Percentiles rank a stretch among this genome's conserved stretches.
phyloP scores from a whole-genome alignment of 2,329 filamentous ascomycete species.

The Raffaelea albimanens region DNA sequence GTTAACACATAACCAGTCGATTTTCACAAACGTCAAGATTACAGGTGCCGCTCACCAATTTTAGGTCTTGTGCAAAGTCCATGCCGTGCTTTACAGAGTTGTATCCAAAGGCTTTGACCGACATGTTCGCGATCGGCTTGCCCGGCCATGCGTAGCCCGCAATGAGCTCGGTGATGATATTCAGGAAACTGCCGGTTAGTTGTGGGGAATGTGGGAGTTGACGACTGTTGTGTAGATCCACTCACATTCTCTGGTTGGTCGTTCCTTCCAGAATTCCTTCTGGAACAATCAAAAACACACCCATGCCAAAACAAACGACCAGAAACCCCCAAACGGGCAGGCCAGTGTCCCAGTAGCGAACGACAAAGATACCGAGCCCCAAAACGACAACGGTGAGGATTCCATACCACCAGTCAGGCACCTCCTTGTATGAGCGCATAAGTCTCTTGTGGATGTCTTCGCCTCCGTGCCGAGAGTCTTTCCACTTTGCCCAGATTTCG shows the following conservation, averaged over 20 bases:
- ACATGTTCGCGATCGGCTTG: conserved; percentile 36
- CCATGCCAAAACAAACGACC: conserved; percentile 33
- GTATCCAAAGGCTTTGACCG: conserved; percentile 31
- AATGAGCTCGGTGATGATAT: conserved; percentile 38
- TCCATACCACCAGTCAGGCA: conserved; percentile 32
- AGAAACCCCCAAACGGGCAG: conserved; percentile 19
- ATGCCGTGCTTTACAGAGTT: conserved; percentile 38
- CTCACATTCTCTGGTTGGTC: conserved; percentile 21
- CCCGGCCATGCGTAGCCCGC: conserved; percentile 31
- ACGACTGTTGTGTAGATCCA: background rate
- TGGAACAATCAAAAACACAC: conserved; percentile 32
- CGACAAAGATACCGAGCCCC: conserved; percentile 19
- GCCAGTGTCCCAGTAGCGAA: conserved; percentile 19
- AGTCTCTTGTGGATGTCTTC: conserved; percentile 34
- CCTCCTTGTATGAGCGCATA: conserved; percentile 34
- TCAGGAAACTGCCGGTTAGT: conserved; percentile 26
- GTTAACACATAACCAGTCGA: too few relatives aligned
- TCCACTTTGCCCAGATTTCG: conserved; percentile 38
- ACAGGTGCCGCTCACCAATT: too few relatives aligned
- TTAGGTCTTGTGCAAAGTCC: conserved; percentile 30
- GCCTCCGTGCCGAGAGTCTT: conserved; percentile 20
- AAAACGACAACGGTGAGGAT: conserved; percentile 16
- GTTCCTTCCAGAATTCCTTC: conserved; percentile 34
- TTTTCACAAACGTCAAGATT: too few relatives aligned
- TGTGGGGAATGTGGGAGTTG: background rate